These are phyloP conservation scores for Spathaspora hagerdaliae DNA, from an alignment of 805 yeast genomes.

Conservation along the genomic window DNA sequence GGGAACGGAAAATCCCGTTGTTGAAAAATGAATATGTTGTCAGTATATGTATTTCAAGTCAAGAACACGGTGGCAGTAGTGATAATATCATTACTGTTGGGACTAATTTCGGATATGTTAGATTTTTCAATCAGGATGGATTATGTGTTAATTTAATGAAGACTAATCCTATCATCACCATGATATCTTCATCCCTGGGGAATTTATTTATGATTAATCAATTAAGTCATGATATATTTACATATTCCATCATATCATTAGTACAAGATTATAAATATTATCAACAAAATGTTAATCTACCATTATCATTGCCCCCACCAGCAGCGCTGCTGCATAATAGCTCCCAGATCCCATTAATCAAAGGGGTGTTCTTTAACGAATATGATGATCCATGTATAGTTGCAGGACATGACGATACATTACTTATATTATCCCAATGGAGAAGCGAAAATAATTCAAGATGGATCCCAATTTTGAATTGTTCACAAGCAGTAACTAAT, in stretches of 20 bases:
- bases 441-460: constrained; percentile 68
- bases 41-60: constrained; percentile 49
- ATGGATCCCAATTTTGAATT: constrained; percentile 84
- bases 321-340: constrained; percentile 1
- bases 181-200: constrained; percentile 58
- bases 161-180: constrained; percentile 66
- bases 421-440: constrained; percentile 75
- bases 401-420: constrained; percentile 66
- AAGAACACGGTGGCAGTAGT: too few species aligned
- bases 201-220: constrained; percentile 50
- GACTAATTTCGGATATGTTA: constrained; percentile 70
- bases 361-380: constrained; percentile 78
- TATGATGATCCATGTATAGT: constrained; percentile 88
- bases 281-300: constrained; percentile 38
- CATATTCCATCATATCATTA: constrained; percentile 47
- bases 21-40: constrained; percentile 58
- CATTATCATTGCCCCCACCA: constrained; percentile 17
- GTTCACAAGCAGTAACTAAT: constrained; percentile 40
- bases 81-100: constrained; percentile 60
- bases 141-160: constrained; percentile 67
- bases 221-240: constrained; percentile 28
- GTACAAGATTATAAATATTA: constrained; percentile 35
- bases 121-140: constrained; percentile 71
- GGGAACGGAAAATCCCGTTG: constrained; percentile 65
- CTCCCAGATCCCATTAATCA: constrained; percentile 33